Evolutionary conservation across 1,284 basidiomycete genomes (phyloP).

Genomic region (Fomitopsis schrenkii): DNA sequence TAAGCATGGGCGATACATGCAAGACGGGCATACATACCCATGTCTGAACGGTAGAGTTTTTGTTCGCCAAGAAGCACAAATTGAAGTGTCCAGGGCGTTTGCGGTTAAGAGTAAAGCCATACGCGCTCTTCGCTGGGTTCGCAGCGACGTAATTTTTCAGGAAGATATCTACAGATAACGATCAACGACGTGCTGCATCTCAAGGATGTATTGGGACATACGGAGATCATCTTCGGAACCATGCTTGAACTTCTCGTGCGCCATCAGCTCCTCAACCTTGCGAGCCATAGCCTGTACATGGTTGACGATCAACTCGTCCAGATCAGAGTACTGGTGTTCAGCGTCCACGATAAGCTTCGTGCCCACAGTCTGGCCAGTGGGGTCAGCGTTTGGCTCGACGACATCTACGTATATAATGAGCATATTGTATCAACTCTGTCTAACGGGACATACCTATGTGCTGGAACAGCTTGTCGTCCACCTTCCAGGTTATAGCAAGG

Average conservation of each 20-base stretch:
- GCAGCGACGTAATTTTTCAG: constrained; percentile 89
- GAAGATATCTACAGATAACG: constrained; percentile 62
- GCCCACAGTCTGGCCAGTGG: constrained; percentile 64
- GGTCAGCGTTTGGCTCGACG: constrained; percentile 78
- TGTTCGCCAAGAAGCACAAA: constrained; percentile 91
- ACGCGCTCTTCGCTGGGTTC: constrained; percentile 92
- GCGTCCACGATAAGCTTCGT: constrained; percentile 79
- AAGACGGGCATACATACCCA: constrained; percentile 69
- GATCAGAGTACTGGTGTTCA: constrained; percentile 86
- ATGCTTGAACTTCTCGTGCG: constrained; percentile 94
- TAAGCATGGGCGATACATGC: constrained; percentile 1
- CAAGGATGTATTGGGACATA: constrained; percentile 39
- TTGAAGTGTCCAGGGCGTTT: constrained; percentile 91
- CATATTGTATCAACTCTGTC: constrained; percentile 2
- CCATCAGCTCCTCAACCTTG: constrained; percentile 93
- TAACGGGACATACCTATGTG: constrained; percentile 71
- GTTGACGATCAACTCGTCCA: constrained; percentile 97
- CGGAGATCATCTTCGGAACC: constrained; percentile 87
- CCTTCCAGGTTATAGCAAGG: constrained; percentile 98
- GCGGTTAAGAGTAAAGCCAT: constrained; percentile 92
- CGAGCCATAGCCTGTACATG: constrained; percentile 94
- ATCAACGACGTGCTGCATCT: constrained; percentile 2
- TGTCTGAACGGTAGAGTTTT: constrained; percentile 84
- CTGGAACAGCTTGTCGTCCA: constrained; percentile 94
- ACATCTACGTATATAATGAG: constrained; percentile 59